Percentiles rank a stretch among this genome's conserved stretches.
Conservation (phyloP, 2,329 filamentous ascomycete species). For the Arthrobotrys entomopaga region DNA sequence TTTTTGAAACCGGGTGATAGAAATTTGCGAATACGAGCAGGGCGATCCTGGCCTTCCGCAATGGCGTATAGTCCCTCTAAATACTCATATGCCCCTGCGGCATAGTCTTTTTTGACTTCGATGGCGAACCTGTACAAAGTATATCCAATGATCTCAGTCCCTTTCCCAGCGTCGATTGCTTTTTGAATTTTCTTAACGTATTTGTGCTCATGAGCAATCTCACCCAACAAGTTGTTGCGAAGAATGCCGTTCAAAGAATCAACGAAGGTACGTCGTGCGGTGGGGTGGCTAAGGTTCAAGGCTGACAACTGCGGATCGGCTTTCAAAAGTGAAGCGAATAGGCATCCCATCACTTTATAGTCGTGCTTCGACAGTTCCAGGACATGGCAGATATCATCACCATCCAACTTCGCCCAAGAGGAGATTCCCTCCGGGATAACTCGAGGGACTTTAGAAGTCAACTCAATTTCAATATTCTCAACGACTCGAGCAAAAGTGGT, state of each 20-base stretch:
- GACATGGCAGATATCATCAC: not conserved
- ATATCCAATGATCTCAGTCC: not conserved
- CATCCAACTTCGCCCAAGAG: no score
- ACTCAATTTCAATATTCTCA: no score
- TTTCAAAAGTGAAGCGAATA: not conserved
- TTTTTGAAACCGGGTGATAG: not conserved
- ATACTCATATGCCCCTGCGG: not conserved
- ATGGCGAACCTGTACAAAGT: conserved; percentile 8
- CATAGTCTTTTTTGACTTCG: not conserved
- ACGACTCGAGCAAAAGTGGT: no score
- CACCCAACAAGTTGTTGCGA: not conserved
- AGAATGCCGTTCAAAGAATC: not conserved
- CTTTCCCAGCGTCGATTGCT: not conserved
- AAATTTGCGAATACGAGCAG: not conserved
- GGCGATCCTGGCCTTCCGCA: not conserved
- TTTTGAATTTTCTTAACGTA: conserved; percentile 8
- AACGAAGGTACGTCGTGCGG: not conserved
- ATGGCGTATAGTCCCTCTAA: not conserved
- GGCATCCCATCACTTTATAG: not conserved
- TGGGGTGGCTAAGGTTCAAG: not conserved
- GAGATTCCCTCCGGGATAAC: no score
- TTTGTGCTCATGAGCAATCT: not conserved
- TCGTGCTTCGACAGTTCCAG: not conserved
- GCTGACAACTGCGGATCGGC: not conserved
- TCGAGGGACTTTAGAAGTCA: no score